Evolutionary conservation across 441 rosid genomes (phyloP).

Genomic region (Populus trichocarpa): DNA sequence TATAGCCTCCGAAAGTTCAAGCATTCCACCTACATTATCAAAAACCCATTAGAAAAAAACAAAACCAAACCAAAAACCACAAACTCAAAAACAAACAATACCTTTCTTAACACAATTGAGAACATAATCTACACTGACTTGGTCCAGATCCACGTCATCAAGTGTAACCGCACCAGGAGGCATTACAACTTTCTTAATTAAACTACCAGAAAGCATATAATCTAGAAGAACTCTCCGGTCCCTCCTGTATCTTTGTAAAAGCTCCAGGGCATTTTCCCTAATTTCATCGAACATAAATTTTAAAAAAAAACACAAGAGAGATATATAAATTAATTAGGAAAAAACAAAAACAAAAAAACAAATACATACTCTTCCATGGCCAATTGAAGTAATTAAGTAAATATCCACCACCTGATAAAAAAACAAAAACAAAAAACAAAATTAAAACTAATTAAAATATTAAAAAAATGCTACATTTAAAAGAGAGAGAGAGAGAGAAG

Average conservation of each 20-base stretch:
- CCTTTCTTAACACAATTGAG: conserved; percentile 91
- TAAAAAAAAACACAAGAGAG: background rate
- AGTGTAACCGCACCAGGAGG: conserved; percentile 98
- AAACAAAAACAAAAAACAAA: background rate
- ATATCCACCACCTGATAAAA: conserved; percentile 21
- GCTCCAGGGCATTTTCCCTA: conserved; percentile 74
- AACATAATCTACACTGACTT: conserved; percentile 96
- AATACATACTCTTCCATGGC: conserved; percentile 55
- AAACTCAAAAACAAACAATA: conserved; percentile 22
- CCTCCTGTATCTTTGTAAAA: conserved; percentile 82
- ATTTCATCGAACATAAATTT: background rate
- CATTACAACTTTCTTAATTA: conserved; percentile 92
- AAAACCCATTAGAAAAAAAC: conserved; percentile 4
- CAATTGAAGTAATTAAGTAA: conserved; percentile 6
- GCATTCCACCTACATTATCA: conserved; percentile 59
- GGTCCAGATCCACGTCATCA: conserved; percentile 97
- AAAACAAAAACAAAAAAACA: background rate
- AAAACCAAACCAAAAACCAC: background rate
- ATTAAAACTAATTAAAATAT: background rate
- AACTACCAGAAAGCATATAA: conserved; percentile 77
- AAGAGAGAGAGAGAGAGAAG: background rate
- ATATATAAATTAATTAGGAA: conserved; percentile 3
- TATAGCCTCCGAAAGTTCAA: conserved; percentile 93
- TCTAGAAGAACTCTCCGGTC: conserved; percentile 80
- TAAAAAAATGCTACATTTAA: background rate